A percentile compares a stretch with the other conserved stretches of the same genome.
phyloP scores from a whole-genome alignment of 1,284 basidiomycete species.

The Amylostereum areolatum region DNA sequence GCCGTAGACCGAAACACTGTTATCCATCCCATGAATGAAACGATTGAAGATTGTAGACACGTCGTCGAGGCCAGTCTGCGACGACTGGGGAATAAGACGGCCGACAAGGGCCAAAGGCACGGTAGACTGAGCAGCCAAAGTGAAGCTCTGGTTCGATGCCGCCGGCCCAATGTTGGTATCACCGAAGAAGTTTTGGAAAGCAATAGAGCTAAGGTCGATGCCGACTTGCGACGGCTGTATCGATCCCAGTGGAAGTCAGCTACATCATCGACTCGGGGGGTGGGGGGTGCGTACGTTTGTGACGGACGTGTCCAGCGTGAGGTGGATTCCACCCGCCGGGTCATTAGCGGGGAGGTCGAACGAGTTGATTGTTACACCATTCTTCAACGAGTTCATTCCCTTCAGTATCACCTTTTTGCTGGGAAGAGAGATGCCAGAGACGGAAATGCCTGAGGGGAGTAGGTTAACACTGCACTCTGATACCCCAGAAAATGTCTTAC shows the following conservation, averaged over 20 bases:
- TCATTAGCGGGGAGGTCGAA: constrained; percentile 75
- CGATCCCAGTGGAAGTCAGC: constrained; percentile 2
- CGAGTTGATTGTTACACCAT: constrained; percentile 57
- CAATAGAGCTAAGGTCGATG: constrained; percentile 57
- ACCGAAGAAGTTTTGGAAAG: constrained; percentile 54
- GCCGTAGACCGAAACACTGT: constrained; percentile 57
- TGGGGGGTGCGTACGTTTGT: constrained; percentile 43
- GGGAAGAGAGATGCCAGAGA: constrained; percentile 48
- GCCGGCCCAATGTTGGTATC: constrained; percentile 57
- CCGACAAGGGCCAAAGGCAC: constrained; percentile 55
- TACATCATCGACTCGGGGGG: background rate
- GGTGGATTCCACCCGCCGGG: constrained; percentile 68
- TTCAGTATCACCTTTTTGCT: constrained; percentile 63
- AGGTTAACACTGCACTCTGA: background rate
- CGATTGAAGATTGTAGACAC: constrained; percentile 71
- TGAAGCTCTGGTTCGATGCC: constrained; percentile 42
- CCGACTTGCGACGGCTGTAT: constrained; percentile 72
- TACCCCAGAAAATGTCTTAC: constrained; percentile 22
- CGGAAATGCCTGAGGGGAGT: constrained; percentile 37
- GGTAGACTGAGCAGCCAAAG: constrained; percentile 50
- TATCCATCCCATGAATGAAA: constrained; percentile 66
- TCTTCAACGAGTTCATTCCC: constrained; percentile 67
- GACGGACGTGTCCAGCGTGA: constrained; percentile 59
- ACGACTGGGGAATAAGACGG: constrained; percentile 59
- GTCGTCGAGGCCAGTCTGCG: constrained; percentile 44